phyloP scores from a whole-genome alignment of 495 filamentous ascomycete species.

The Penicillium turbatum region DNA sequence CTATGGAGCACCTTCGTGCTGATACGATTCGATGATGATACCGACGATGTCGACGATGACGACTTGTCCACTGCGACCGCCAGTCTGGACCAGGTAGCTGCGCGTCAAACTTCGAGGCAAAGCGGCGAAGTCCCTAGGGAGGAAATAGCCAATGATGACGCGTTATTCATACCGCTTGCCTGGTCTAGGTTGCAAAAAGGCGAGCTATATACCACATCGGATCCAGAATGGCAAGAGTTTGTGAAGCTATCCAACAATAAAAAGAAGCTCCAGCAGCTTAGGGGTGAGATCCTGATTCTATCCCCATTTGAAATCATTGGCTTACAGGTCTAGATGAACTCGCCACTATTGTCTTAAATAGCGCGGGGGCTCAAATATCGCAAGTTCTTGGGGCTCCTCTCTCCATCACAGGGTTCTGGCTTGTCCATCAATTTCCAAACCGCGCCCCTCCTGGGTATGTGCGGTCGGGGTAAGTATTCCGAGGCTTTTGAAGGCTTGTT shows the following conservation, averaged over 20 bases:
- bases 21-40: conserved; percentile 35
- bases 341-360: conserved; percentile 37
- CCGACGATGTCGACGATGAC: conserved; percentile 21
- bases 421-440: conserved; percentile 56
- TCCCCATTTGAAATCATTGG: neutral
- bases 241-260: conserved; percentile 52
- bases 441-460: conserved; percentile 57
- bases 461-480: conserved; percentile 50
- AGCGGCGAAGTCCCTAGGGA: conserved; percentile 19
- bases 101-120: neutral
- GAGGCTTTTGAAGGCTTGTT: no score
- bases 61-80: conserved; percentile 12
- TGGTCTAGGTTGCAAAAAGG: conserved; percentile 46
- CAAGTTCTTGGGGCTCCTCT: conserved; percentile 46
- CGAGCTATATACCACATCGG: conserved; percentile 53
- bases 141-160: conserved; percentile 33
- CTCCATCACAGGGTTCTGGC: conserved; percentile 49
- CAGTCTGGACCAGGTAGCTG: neutral
- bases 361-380: conserved; percentile 32
- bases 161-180: conserved; percentile 63
- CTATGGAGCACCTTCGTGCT: conserved; percentile 37
- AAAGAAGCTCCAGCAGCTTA: conserved; percentile 42
- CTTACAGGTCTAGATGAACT: conserved; percentile 46
- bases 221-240: conserved; percentile 71
- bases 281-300: conserved; percentile 36